Evolutionary conservation across 495 filamentous ascomycete species (phyloP).

Genomic region (Aspergillus indologenus): DNA sequence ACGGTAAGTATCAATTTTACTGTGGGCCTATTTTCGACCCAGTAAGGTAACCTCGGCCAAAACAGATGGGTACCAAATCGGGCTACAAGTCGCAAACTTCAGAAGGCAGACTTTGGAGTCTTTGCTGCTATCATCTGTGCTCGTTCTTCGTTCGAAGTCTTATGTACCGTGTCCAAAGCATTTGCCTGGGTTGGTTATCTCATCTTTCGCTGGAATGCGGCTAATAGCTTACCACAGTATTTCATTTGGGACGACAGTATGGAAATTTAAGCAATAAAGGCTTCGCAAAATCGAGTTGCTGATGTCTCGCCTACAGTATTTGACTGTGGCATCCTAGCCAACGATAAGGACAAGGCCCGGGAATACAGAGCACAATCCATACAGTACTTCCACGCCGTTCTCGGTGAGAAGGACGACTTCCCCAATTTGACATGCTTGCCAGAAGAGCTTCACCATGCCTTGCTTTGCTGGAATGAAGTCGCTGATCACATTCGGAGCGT

Average conservation of each 20-base stretch:
- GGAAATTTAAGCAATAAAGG: no score
- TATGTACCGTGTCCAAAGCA: slow-evolving; percentile 10
- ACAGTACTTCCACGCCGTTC: slow-evolving; percentile 11
- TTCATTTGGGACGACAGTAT: slow-evolving; percentile 14
- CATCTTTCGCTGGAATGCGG: not conserved
- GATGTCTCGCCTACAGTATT: slow-evolving; percentile 2
- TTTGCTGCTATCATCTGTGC: slow-evolving; percentile 14
- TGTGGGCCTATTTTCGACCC: not conserved
- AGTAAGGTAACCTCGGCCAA: not conserved
- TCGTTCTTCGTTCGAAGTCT: slow-evolving; percentile 7
- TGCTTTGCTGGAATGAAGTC: slow-evolving; percentile 10
- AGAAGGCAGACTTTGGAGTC: slow-evolving; percentile 11
- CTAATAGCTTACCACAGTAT: not conserved
- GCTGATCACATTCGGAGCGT: slow-evolving; percentile 6
- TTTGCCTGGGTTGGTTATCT: slow-evolving; percentile 12
- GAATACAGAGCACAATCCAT: slow-evolving; percentile 8
- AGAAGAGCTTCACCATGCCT: slow-evolving; percentile 5
- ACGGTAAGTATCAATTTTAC: not conserved
- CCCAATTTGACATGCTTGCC: slow-evolving; percentile 3
- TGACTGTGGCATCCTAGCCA: slow-evolving; percentile 6
- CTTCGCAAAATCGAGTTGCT: not conserved
- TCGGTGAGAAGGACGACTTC: not conserved
- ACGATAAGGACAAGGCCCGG: not conserved
- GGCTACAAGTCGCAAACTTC: slow-evolving; percentile 1
- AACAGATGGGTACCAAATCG: slow-evolving; percentile 7